Evolutionary conservation across 768 basidiomycete species (phyloP).

Genomic region (Pleurotus platypus): DNA sequence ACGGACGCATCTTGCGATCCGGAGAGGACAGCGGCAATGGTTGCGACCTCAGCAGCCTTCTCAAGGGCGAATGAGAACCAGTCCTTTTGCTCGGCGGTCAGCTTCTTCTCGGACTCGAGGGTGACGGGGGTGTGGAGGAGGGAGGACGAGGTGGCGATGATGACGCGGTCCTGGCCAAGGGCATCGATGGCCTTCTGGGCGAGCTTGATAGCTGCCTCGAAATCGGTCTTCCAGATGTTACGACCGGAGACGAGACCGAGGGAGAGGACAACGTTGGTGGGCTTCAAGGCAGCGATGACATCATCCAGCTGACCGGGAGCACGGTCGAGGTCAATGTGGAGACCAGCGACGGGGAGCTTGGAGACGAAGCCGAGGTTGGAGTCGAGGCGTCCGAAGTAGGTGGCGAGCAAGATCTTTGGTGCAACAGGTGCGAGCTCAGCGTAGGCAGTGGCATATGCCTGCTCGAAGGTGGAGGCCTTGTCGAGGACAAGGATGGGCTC

Average conservation of each 20-base stretch:
- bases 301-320: conserved; percentile 86
- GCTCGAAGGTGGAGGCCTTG: conserved; percentile 68
- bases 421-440: conserved; percentile 75
- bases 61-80: conserved; percentile 99
- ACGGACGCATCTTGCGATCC: conserved; percentile 77
- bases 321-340: conserved; percentile 96
- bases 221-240: conserved; percentile 99
- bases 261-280: conserved; percentile 77
- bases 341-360: conserved; percentile 88
- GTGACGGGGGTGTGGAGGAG: conserved; percentile 98
- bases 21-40: conserved; percentile 80
- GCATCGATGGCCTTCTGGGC: conserved; percentile 81
- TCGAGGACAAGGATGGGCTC: conserved; percentile 97
- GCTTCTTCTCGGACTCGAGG: conserved; percentile 86
- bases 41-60: conserved; percentile 89
- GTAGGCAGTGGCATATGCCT: conserved; percentile 79
- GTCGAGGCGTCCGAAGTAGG: conserved; percentile 96
- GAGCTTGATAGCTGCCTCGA: conserved; percentile 74
- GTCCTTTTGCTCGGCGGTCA: conserved; percentile 85
- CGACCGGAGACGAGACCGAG: conserved; percentile 97
- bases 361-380: conserved; percentile 83
- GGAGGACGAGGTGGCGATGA: conserved; percentile 94
- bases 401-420: conserved; percentile 91
- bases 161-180: conserved; percentile 85
- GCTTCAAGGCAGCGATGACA: conserved; percentile 79